Evolutionary conservation across 305 asterid species (phyloP), one percentile per base, ranked within the genome.

Genomic region (Petunia hybrid): DNA sequence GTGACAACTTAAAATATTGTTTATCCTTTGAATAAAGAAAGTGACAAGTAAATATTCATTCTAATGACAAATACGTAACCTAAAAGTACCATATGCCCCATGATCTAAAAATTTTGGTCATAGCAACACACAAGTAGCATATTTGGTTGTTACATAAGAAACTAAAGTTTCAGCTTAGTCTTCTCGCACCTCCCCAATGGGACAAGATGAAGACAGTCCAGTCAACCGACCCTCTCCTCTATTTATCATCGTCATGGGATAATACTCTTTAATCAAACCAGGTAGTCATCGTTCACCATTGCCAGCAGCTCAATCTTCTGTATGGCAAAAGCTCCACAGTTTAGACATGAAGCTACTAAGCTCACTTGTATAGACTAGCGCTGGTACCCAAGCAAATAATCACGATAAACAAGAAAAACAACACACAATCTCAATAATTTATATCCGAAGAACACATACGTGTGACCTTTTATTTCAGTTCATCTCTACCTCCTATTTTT

Each of bases 61-160:
- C 46, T 71, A 10, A 22, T 4, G 39, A 69, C 41, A 6, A 70
- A n/a, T 39, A 7, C 9, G 35, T 60, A 46, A 7, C 31, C 42
- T 35, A 71, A 71, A 71, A 22, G 36, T 10, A 9, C 46, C 61
- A 71, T 10, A 48, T 70, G 77, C 31, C 41, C 77, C 35, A 39
- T 71, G 43, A 46, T 46, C 41, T 46, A 10, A 70, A 46, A 46
- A 9, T 12, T 22, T 69, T 69, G 76, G 31, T 69, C 40, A 69
- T 69, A 69, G 59, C 59, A 69, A 6, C 51, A 69, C 41, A 69
- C 59, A 22, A 69, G 76, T 42, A 69, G 41, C 76, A 69, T 43
- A 69, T 22, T 22, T 22, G 31, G 31, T 22, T 22, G 31, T 22
- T 22, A 22, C 76, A 69, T 43, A 69, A 16, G 76, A 45, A 69